Percentiles rank a stretch among this genome's conserved stretches.
These are phyloP conservation scores for Cubamyces sp. DNA, from an alignment of 768 basidiomycete species.

Conservation along the genomic window DNA sequence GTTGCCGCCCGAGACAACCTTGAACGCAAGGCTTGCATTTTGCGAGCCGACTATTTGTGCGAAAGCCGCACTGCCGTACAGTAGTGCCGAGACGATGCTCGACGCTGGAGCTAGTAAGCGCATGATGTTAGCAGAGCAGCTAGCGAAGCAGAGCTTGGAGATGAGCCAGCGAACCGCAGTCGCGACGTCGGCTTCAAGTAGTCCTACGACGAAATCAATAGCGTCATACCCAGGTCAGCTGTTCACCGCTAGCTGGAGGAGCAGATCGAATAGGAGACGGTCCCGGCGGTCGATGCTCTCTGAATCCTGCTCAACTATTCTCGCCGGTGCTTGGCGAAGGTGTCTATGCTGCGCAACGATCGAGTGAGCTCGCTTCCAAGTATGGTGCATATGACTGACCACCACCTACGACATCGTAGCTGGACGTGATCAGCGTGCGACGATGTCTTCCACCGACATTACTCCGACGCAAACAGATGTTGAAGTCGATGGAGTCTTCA, in stretches of 20 bases:
- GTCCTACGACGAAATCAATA: background rate
- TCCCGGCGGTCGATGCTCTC: background rate
- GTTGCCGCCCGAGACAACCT: constrained; percentile 44
- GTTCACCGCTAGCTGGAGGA: background rate
- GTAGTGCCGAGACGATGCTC: background rate
- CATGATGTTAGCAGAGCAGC: background rate
- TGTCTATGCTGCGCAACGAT: too few relatives aligned
- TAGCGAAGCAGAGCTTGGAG: background rate
- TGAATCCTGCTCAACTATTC: background rate
- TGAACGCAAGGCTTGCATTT: constrained; percentile 29
- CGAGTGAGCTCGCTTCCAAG: too few relatives aligned
- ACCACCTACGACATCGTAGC: too few relatives aligned
- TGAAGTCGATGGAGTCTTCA: too few relatives aligned
- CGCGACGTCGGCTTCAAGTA: background rate
- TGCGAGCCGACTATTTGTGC: constrained; percentile 3
- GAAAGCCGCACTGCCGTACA: background rate
- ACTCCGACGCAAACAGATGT: too few relatives aligned
- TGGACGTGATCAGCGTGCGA: too few relatives aligned
- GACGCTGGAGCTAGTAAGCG: background rate
- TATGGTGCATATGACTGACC: too few relatives aligned
- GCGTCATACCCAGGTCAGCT: constrained; percentile 11
- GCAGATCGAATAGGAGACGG: background rate
- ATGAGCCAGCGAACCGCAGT: background rate
- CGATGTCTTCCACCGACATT: too few relatives aligned
- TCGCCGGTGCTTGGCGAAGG: too few relatives aligned